A percentile compares a stretch with the other conserved stretches of the same genome.
These are phyloP conservation scores for Houttuynia cordata DNA, from an alignment of 164 flowering plant species.

Conservation along the genomic window DNA sequence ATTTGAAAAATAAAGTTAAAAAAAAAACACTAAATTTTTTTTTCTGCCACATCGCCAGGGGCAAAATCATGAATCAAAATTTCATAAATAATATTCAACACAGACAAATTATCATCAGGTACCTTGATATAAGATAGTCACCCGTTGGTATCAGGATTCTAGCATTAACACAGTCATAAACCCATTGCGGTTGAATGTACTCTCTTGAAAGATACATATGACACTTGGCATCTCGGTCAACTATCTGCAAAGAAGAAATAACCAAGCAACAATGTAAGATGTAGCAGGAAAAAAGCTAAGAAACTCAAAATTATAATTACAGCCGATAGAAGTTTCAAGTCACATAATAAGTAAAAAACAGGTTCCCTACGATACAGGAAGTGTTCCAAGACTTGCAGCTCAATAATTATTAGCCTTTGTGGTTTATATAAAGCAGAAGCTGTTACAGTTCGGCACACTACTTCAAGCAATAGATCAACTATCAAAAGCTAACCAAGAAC, in stretches of 20 bases:
- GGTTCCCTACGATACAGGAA: no score
- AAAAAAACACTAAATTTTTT: not conserved
- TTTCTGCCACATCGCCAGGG: not conserved
- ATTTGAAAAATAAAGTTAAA: no score
- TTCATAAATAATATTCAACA: not conserved
- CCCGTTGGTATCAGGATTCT: conserved; percentile 70
- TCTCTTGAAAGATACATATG: conserved; percentile 73
- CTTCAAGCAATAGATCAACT: no score
- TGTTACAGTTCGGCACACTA: no score
- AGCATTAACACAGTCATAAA: conserved; percentile 78
- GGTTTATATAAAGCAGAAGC: no score
- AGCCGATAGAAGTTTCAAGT: no score
- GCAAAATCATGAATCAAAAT: not conserved
- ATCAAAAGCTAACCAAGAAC: no score
- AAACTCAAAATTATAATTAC: no score
- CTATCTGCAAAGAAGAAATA: conserved; percentile 38
- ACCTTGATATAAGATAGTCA: conserved; percentile 76
- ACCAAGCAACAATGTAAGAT: not conserved
- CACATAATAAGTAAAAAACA: no score
- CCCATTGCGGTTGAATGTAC: conserved; percentile 92
- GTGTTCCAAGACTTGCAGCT: no score
- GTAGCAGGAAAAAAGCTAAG: not conserved
- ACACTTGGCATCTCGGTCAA: conserved; percentile 71
- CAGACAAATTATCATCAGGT: conserved; percentile 1
- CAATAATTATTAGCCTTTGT: no score